Evolutionary conservation across 129 eudicot genomes (phyloP).

Genomic region (Artemisia tridentata): DNA sequence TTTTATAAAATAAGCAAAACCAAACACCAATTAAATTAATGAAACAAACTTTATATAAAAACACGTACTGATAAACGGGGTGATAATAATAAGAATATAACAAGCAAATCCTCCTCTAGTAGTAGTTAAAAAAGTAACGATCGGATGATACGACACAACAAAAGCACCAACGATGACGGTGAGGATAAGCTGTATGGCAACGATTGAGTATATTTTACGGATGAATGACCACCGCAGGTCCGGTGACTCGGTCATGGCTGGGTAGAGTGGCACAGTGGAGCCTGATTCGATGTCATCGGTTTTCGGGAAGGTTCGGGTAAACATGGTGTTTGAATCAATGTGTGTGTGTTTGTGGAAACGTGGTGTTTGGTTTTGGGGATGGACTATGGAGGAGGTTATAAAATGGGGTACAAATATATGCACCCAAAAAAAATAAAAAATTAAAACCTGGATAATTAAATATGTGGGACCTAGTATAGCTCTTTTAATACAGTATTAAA

Average conservation of each 20-base stretch:
- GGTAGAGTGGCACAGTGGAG: conserved; percentile 48
- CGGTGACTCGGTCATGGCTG: conserved; percentile 69
- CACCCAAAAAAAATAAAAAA: too few species aligned
- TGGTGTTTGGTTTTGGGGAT: too few species aligned
- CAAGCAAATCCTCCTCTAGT: conserved; percentile 63
- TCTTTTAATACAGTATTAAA: too few species aligned
- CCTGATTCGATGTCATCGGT: conserved; percentile 59
- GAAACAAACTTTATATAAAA: background rate
- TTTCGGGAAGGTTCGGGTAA: conserved; percentile 49
- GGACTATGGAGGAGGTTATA: too few species aligned
- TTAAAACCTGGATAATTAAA: too few species aligned
- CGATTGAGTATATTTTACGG: conserved; percentile 75
- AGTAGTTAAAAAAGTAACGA: conserved; percentile 50
- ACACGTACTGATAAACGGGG: conserved; percentile 69
- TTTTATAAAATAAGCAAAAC: too few species aligned
- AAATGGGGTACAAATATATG: too few species aligned
- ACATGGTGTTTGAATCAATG: conserved; percentile 36
- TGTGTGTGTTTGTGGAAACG: too few species aligned
- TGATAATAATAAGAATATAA: conserved; percentile 58
- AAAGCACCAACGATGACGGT: conserved; percentile 70
- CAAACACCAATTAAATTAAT: too few species aligned
- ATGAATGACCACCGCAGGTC: conserved; percentile 85
- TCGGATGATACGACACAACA: conserved; percentile 62
- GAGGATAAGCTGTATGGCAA: conserved; percentile 67
- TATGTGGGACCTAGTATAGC: too few species aligned